These are phyloP conservation scores for Tylopilus orsonianus DNA, from an alignment of 1,284 basidiomycete genomes.

Conservation along the genomic window DNA sequence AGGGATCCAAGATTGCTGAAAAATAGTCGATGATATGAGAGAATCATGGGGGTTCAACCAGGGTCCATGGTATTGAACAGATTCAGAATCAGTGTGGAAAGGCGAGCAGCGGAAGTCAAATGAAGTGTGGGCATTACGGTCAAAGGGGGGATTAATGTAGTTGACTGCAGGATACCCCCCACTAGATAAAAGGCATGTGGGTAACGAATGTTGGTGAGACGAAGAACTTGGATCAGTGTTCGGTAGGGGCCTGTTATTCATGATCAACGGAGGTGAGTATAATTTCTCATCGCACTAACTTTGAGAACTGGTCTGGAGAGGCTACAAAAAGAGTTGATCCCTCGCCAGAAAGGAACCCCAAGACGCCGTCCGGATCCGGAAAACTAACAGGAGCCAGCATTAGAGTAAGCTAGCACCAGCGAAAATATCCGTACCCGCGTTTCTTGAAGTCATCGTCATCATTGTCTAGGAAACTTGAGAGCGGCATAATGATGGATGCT, in stretches of 20 bases:
- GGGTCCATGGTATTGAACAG: not conserved
- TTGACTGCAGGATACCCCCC: too few relatives aligned
- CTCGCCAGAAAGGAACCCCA: too few relatives aligned
- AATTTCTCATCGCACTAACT: constrained; percentile 5
- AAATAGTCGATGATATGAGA: not conserved
- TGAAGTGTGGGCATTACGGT: accelerated
- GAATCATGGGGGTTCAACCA: not conserved
- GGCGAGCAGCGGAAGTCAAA: too few relatives aligned
- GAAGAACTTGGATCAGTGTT: too few relatives aligned
- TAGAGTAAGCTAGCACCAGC: not conserved
- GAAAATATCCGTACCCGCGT: not conserved
- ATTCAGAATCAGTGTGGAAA: not conserved
- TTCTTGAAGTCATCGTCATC: not conserved
- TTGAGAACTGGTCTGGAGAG: constrained; percentile 6
- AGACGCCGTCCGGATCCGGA: too few relatives aligned
- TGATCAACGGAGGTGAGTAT: not conserved
- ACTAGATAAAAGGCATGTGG: too few relatives aligned
- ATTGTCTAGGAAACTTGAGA: not conserved
- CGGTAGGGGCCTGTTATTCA: constrained; percentile 5
- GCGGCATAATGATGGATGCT: constrained; percentile 1
- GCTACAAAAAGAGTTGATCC: not conserved
- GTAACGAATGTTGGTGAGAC: too few relatives aligned
- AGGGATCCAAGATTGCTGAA: not conserved
- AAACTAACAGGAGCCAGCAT: constrained; percentile 3
- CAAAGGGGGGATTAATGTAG: too few relatives aligned